Base-by-base conservation (phyloP, 1,284 basidiomycete species). In the Takashimella koratensis region DNA sequence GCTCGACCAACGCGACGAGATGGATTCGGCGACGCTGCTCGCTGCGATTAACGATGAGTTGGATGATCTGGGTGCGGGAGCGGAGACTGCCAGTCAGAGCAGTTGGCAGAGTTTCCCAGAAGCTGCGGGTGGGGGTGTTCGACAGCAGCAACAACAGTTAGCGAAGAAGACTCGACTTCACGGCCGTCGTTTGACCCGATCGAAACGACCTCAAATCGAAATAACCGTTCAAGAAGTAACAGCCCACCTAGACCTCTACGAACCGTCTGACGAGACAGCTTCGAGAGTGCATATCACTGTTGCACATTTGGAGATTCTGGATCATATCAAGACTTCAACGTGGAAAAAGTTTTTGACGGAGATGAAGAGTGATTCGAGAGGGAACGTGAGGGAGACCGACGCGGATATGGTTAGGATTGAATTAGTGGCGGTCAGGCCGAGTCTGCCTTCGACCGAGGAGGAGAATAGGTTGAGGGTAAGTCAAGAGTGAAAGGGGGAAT, bases 261-360 rank as follows among this genome's bases (percentile, higher is more conserved):
- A 73, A 2, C 79, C 82, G 4, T 79, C 80, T 21, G 80, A 82
- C 25, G 53, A 76, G 16, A 75, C 86, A 20, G 81, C 85, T 16
- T 87, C 86, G 4, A 80, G 86, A 53, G 80, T 83, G 3, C 79
- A 90, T 49, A 80, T 83, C 3, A 84, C 84, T 23, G 78, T 88
- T 54, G 81, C 78, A 55, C 83, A 90, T 62, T 66, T 91, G 45
- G 91, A 96, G 73, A 96, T 98, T 58, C 78, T 98, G 50, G 95
- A 98, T 76, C 93, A 97, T 69, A 91, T 98, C 80, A 93, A 91
- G 79, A 94, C 94, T 0, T 97, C 94, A 10, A 98, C 95, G 0
- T 98, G 96, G 96, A 88, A 86, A 73, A 97, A 93, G 68, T 98
- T 98, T 73, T 77, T 98, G 55, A 95, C 92, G 1, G 84, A 85